These are phyloP conservation scores for Protomyces gravidus DNA, from an alignment of 1,139 yeast genomes.

Conservation along the genomic window DNA sequence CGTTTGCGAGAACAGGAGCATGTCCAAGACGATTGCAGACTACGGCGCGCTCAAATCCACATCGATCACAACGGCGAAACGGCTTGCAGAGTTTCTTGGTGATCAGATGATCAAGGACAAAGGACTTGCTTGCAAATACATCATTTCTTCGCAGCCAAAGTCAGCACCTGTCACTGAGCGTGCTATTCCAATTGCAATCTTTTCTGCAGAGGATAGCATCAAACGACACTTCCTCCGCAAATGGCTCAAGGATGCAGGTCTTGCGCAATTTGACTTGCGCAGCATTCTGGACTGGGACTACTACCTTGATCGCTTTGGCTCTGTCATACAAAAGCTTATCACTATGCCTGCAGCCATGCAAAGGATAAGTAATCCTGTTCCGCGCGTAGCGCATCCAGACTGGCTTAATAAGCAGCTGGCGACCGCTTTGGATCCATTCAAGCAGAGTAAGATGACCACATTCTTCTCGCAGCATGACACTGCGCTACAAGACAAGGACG, in stretches of 20 bases:
- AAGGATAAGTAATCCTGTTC: constrained; percentile 85
- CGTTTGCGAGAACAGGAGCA: constrained; percentile 92
- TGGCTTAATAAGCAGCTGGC: constrained; percentile 76
- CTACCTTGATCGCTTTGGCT: constrained; percentile 83
- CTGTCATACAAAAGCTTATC: constrained; percentile 89
- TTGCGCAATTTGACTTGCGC: constrained; percentile 84
- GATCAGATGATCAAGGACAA: constrained; percentile 95
- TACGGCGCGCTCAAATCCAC: constrained; percentile 90
- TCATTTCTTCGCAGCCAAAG: constrained; percentile 77
- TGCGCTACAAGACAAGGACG: background rate
- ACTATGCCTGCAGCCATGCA: constrained; percentile 97
- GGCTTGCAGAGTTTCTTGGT: constrained; percentile 94
- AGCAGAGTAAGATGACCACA: constrained; percentile 59
- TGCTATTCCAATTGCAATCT: constrained; percentile 94
- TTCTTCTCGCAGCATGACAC: constrained; percentile 43
- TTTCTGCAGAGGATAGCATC: constrained; percentile 67
- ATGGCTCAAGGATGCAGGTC: constrained; percentile 78
- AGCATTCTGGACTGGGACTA: constrained; percentile 90
- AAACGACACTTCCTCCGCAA: constrained; percentile 65
- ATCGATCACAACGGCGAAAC: constrained; percentile 87
- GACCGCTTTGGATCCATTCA: constrained; percentile 58
- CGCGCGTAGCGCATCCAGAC: constrained; percentile 88
- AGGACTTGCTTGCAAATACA: constrained; percentile 91
- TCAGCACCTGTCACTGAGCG: constrained; percentile 93
- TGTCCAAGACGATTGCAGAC: constrained; percentile 87